phyloP scores from a whole-genome alignment of 441 rosid species.

The Gossypium trilobum region DNA sequence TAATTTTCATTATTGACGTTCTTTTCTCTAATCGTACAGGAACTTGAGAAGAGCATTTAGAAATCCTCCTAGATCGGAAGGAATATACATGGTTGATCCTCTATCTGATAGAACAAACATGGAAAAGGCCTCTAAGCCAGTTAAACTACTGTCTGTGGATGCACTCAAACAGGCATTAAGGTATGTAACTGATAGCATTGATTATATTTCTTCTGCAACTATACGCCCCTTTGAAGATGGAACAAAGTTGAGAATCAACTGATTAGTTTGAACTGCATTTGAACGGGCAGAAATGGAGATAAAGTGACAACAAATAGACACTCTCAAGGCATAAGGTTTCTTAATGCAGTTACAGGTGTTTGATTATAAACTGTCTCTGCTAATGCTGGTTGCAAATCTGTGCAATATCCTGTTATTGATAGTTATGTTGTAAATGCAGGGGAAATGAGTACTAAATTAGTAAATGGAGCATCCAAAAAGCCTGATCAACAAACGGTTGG shows the following conservation, averaged over 20 bases:
- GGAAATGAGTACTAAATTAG: slow-evolving; percentile 31
- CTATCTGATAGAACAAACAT: slow-evolving; percentile 37
- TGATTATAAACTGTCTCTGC: slow-evolving; percentile 9
- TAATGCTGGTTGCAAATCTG: not conserved
- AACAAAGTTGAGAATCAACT: not conserved
- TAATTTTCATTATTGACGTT: not conserved
- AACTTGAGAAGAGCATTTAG: slow-evolving; percentile 62
- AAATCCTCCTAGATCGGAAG: slow-evolving; percentile 40
- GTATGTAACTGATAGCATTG: slow-evolving; percentile 25
- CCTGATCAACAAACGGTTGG: slow-evolving; percentile 23
- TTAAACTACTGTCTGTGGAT: slow-evolving; percentile 61
- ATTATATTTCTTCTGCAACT: not conserved
- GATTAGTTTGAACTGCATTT: not conserved
- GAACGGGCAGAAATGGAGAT: slow-evolving; percentile 60
- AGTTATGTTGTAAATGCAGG: slow-evolving; percentile 27
- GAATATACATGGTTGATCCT: slow-evolving; percentile 63
- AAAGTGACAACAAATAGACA: slow-evolving; percentile 75
- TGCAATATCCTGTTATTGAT: not conserved
- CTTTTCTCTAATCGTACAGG: slow-evolving; percentile 24
- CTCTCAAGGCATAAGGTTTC: slow-evolving; percentile 92
- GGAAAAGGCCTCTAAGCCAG: slow-evolving; percentile 44
- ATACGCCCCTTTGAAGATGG: not conserved
- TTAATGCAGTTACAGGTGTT: slow-evolving; percentile 73
- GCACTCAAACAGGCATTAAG: slow-evolving; percentile 74
- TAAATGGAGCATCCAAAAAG: slow-evolving; percentile 28